Base-by-base conservation (phyloP, 164 flowering plant species). In the Piper longum region DNA sequence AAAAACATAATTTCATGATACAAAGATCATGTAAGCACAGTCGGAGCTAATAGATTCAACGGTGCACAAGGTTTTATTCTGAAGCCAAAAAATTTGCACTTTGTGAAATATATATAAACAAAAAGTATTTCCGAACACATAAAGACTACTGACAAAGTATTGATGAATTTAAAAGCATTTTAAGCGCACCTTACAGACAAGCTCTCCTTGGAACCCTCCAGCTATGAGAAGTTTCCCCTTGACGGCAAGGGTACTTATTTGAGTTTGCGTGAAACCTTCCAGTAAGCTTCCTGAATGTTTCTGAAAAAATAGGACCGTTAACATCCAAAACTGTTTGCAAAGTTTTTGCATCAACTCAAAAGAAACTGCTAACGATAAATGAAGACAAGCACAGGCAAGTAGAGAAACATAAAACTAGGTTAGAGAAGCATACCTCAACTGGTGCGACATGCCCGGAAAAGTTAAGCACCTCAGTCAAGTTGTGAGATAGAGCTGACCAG, bases 121-220 rank as follows among this genome's bases (percentile, higher is more conserved):
- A 2, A 26, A 26, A 26, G 36, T 26, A 26, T 26, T 26, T 26
- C 36, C 36, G 1, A 26, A 26, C 36, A 26, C 36, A 26, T 26
- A 26, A 26, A n/a, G n/a, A n/a, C n/a, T n/a, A n/a, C n/a, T n/a
- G n/a, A n/a, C n/a, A n/a, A 26, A 26, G 36, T 2, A 26, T 26
- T 26, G 36, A 26, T 26, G 36, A 26, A 26, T 26, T 26, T 26
- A 26, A 26, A 26, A 26, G 36, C 36, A 26, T 19, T 4, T 5
- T 7, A 41, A 39, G 41, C 4, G 9, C 56, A 87, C 95, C 87
- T 87, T 87, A 67, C 95, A 87, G 61, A 76, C 71, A 68, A 88
- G 75, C 70, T 88, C 95, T 69, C 95, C 95, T 66, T 85, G 89
- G 64, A 88, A 88, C n/a, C 95, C 95, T n/a, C 95, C 95, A 18